These are phyloP conservation scores for Petunia secreta DNA, from an alignment of 257 asterid species.

Conservation along the genomic window DNA sequence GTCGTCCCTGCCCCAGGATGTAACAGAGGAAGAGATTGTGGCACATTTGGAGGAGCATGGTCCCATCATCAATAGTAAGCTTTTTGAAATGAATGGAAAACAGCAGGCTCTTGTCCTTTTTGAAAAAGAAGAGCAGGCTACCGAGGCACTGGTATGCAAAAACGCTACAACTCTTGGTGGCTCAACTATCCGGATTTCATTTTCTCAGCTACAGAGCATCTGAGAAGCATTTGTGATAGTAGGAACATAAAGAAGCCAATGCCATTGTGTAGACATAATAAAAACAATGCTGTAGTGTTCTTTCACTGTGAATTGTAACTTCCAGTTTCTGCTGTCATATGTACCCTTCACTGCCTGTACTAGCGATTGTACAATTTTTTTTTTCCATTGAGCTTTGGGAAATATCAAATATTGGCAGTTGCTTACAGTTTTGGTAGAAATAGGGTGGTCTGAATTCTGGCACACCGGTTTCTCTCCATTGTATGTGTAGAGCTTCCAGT, in stretches of 20 bases:
- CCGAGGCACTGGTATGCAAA: slow-evolving; percentile 98
- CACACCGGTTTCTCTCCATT: background rate
- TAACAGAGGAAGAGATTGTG: slow-evolving; percentile 74
- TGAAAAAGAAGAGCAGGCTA: slow-evolving; percentile 92
- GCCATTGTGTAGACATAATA: slow-evolving; percentile 6
- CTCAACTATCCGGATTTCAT: slow-evolving; percentile 83
- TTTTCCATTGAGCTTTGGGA: background rate
- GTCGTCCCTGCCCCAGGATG: slow-evolving; percentile 87
- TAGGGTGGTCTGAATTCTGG: background rate
- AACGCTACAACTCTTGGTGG: slow-evolving; percentile 91
- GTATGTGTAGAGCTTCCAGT: background rate
- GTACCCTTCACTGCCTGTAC: background rate
- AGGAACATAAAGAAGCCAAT: background rate
- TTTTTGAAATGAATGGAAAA: slow-evolving; percentile 94
- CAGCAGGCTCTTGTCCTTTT: slow-evolving; percentile 91
- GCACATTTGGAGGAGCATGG: slow-evolving; percentile 90
- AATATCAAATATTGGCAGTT: background rate
- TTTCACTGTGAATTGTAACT: background rate
- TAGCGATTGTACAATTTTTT: background rate
- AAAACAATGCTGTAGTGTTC: background rate
- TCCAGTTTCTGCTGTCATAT: background rate
- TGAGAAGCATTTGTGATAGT: slow-evolving; percentile 39
- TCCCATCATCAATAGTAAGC: slow-evolving; percentile 60
- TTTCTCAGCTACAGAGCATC: slow-evolving; percentile 92
- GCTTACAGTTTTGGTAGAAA: background rate